Base-by-base conservation (phyloP, 108 stramenopile genomes). In the Stephanodiscus triporus region DNA sequence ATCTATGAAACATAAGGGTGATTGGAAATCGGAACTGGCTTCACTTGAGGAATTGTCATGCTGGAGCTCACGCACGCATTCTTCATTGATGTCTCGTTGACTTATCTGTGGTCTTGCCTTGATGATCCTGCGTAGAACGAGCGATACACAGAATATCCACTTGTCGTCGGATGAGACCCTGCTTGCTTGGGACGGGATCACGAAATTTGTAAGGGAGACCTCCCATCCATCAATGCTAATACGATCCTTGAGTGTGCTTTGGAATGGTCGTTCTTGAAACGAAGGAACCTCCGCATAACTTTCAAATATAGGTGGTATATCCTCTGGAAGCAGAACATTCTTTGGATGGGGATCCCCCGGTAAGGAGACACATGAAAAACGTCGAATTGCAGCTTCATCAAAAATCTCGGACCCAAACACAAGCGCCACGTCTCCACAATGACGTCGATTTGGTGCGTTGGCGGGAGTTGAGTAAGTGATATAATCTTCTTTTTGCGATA, bases 201-300 rank as follows among this genome's bases (percentile, higher is more conserved):
- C 84, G 42, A 91, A 89, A 70, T 86, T 87, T 1, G 87, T 75
- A 10, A 95, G 57, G 26, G 94, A 88, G 7, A 92, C 81, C 63
- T 88, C 88, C 94, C 94, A 95, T 42, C 91, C 91, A 76, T 92
- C 88, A 30, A 54, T 55, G 60, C 87, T 67, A 26, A 78, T 60
- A 8, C 77, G 55, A 60, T 60, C 11, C 9, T 29, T 22, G 0
- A 80, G 53, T 49, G 70, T 63, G 19, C 81, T 53, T 48, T 68
- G 37, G 61, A 91, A 89, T 19, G 85, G 85, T 47, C 65, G 62
- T 6, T 73, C 68, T 36, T 84, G 77, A 50, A 67, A 65, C 11
- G 86, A 83, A 29, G 88, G 87, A 30, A 86, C 81, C 30, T 78
- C 42, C 2, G 91, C 89, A 55, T 95, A 95, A 47, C 80, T 85